Percentiles rank a stretch among this genome's conserved stretches.
These are phyloP conservation scores for Pilatotrama ljubarskyi DNA, from an alignment of 768 basidiomycete species.

Conservation along the genomic window DNA sequence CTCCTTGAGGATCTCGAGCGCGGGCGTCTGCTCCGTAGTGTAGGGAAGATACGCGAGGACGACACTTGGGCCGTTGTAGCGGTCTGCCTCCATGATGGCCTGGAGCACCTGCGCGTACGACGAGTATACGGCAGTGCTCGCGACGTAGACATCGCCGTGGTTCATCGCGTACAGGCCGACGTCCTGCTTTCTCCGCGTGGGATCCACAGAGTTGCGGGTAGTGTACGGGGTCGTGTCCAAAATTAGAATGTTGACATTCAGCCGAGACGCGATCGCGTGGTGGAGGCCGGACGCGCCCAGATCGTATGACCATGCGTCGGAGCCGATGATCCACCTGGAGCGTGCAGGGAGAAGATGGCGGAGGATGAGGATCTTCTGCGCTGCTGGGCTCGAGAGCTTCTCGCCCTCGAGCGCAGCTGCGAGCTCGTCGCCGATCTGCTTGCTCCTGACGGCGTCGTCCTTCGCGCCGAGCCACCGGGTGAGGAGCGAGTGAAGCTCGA, in stretches of 20 bases:
- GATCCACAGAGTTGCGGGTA: constrained; percentile 65
- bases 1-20: constrained; percentile 92
- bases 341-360: constrained; percentile 61
- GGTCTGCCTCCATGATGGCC: constrained; percentile 87
- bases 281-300: constrained; percentile 94
- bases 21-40: constrained; percentile 68
- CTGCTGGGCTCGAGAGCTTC: constrained; percentile 42
- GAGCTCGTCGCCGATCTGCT: constrained; percentile 57
- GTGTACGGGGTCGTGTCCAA: constrained; percentile 93
- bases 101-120: constrained; percentile 95
- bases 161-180: constrained; percentile 98
- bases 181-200: constrained; percentile 87
- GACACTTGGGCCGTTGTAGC: constrained; percentile 85
- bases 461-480: constrained; percentile 74
- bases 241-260: constrained; percentile 93
- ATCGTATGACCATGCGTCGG: constrained; percentile 98
- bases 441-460: constrained; percentile 68
- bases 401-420: constrained; percentile 45
- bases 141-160: constrained; percentile 95
- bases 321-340: constrained; percentile 97
- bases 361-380: constrained; percentile 58
- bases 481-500: constrained; percentile 68
- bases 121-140: constrained; percentile 92
- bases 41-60: constrained; percentile 95
- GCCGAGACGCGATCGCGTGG: constrained; percentile 86